phyloP scores from a whole-genome alignment of 2,329 filamentous ascomycete genomes.

The Talaromyces sp. region DNA sequence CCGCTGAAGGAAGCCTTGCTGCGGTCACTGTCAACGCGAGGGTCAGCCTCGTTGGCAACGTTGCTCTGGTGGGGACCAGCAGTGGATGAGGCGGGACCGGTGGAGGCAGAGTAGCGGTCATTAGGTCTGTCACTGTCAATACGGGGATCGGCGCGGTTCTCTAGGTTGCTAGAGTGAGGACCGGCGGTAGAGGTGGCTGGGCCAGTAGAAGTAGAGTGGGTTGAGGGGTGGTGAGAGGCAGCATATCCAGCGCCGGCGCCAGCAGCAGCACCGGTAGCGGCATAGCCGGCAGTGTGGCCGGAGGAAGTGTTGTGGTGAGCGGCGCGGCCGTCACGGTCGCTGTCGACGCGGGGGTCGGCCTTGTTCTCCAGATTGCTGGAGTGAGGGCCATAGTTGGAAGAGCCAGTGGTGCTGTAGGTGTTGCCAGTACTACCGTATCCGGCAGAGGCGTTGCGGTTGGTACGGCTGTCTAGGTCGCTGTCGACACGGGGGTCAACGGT shows the following conservation, averaged over 20 bases:
- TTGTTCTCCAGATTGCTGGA: constrained; percentile 15
- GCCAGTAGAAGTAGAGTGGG: background rate
- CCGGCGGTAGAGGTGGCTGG: constrained; percentile 11
- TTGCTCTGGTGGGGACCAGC: constrained; percentile 21
- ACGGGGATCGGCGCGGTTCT: constrained; percentile 5
- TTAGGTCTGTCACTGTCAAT: background rate
- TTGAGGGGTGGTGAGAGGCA: background rate
- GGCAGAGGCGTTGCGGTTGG: background rate
- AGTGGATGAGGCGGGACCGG: constrained; percentile 16
- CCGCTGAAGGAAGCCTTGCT: constrained; percentile 14
- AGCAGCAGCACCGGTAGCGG: background rate
- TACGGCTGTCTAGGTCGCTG: constrained; percentile 6
- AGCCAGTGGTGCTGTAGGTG: constrained; percentile 12
- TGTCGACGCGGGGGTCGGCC: constrained; percentile 19
- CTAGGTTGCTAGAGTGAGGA: constrained; percentile 12
- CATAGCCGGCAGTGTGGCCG: constrained; percentile 1
- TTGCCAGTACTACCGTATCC: constrained; percentile 5
- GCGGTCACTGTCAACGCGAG: constrained; percentile 15
- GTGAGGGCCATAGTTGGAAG: constrained; percentile 22
- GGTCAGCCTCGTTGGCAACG: constrained; percentile 20
- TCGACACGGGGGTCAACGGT: constrained; percentile 12
- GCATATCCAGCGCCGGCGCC: constrained; percentile 1
- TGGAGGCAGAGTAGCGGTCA: constrained; percentile 10
- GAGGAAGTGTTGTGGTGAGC: constrained; percentile 2
- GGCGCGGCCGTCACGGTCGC: constrained; percentile 9